phyloP scores from a whole-genome alignment of 192 early-diverging fungal species.

The Rhizophagus prolifer region DNA sequence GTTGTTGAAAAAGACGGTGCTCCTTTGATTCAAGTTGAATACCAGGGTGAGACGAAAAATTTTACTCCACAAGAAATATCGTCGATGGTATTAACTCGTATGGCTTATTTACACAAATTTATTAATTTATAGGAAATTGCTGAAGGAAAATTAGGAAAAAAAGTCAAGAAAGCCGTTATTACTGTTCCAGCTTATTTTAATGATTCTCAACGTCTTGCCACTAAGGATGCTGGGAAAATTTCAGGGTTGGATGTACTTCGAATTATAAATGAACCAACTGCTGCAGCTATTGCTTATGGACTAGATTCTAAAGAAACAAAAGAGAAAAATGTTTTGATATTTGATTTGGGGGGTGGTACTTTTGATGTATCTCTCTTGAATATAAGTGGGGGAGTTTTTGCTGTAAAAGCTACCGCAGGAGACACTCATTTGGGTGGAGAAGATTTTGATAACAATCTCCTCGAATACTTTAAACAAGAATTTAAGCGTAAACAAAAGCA shows the following conservation, averaged over 20 bases:
- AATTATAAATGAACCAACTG: conserved; percentile 91
- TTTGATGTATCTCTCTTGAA: conserved; percentile 85
- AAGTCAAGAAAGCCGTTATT: conserved; percentile 89
- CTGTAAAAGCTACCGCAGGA: conserved; percentile 77
- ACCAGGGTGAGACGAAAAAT: conserved; percentile 78
- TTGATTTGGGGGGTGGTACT: conserved; percentile 84
- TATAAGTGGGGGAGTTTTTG: conserved; percentile 77
- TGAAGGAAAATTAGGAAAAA: conserved; percentile 76
- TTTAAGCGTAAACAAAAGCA: conserved; percentile 87
- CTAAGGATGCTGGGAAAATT: conserved; percentile 89
- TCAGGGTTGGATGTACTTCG: conserved; percentile 83
- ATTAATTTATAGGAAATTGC: conserved; percentile 55
- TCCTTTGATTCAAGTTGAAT: conserved; percentile 80
- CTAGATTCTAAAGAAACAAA: conserved; percentile 74
- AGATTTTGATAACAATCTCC: conserved; percentile 81
- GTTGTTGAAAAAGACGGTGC: conserved; percentile 67
- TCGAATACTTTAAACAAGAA: conserved; percentile 88
- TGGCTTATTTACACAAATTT: conserved; percentile 41
- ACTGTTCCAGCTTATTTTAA: conserved; percentile 96
- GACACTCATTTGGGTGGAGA: conserved; percentile 85
- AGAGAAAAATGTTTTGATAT: conserved; percentile 75
- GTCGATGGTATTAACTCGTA: conserved; percentile 93
- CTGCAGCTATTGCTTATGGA: conserved; percentile 85
- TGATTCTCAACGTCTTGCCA: conserved; percentile 85
- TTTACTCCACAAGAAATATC: conserved; percentile 92